These are phyloP conservation scores for Penicillium crustosum DNA, from an alignment of 2,329 filamentous ascomycete species.

Conservation along the genomic window DNA sequence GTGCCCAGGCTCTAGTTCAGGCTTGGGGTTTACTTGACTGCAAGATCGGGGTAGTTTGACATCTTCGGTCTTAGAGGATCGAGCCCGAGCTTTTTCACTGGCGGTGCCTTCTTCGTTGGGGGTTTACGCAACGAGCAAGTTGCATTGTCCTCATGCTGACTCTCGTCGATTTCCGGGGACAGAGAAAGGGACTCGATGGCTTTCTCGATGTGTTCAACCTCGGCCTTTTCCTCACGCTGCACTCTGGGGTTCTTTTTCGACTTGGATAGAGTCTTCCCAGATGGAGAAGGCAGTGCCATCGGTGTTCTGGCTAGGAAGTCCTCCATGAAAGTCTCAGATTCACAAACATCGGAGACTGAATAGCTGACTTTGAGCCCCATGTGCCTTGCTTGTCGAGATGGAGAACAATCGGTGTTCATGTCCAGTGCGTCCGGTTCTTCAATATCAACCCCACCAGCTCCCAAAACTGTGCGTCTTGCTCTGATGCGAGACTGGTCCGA, in stretches of 20 bases:
- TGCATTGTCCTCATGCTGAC: neutral
- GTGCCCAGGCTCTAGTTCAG: neutral
- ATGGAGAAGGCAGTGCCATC: neutral
- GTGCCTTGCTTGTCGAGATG: constrained; percentile 1
- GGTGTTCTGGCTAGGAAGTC: neutral
- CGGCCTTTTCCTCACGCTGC: neutral
- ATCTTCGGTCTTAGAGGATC: neutral
- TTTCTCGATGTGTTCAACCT: constrained; percentile 21
- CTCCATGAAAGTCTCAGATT: neutral
- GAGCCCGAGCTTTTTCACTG: neutral
- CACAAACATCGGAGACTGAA: constrained; percentile 18
- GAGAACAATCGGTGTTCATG: constrained; percentile 3
- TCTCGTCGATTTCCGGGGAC: constrained; percentile 4
- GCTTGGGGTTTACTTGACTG: neutral
- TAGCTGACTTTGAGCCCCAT: constrained; percentile 25
- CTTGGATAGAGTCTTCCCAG: neutral
- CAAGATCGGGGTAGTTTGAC: neutral
- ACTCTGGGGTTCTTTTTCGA: neutral
- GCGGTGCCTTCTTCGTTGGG: neutral
- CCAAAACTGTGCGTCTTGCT: constrained; percentile 10
- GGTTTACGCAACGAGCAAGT: neutral
- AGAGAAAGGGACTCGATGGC: constrained; percentile 24
- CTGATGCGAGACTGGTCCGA: constrained; percentile 10
- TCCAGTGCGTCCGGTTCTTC: constrained; percentile 12
- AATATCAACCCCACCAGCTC: constrained; percentile 9